Base-by-base conservation (phyloP, 306 rosid genomes). In the Corylus heterophylla region DNA sequence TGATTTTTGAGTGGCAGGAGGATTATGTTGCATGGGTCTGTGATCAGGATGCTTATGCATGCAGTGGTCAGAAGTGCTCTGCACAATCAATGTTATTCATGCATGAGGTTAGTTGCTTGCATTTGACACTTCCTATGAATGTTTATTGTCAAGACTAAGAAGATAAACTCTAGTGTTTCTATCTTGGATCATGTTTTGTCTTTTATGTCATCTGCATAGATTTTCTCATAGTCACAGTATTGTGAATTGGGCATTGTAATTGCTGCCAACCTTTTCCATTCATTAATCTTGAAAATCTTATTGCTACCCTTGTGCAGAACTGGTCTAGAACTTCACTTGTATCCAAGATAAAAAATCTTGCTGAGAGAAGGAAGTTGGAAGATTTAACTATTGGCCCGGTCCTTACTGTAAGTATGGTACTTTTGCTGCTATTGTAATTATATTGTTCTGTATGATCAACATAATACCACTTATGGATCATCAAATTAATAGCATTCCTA, bases 1-100 rank as follows among this genome's bases (percentile, higher is more conserved):
- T n/a, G 64, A 73, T 83, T 83, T 74, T 80, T 86, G 71, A 72
- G 49, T 79, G 71, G 76, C 85, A 95, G 98, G 97, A 92, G 80
- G 96, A 95, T 52, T 95, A 95, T 71, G 79, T 89, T 54, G 97
- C 97, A 2, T 95, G 98, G 98, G 97, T 95, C 62, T 95, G 98
- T 82, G 98, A 95, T 82, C 98, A 95, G 86, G 98, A 95, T 91
- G 98, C 98, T 71, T 95, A 92, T 35, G 98, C 98, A 62, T 91
- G 98, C 80, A 95, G 98, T 58, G 98, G 98, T 75, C 98, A 95
- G 87, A 95, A 95, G 88, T 95, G 98, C 89, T 95, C 98, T 0
- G 98, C 98, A 39, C 97, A 92, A 58, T 95, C 98, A 37, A 85
- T 95, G 79, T 76, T 95, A 66, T 91, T 95, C 83, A 87, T 95